Base-by-base conservation (phyloP, 495 filamentous ascomycete species). In the Talaromyces liani region DNA sequence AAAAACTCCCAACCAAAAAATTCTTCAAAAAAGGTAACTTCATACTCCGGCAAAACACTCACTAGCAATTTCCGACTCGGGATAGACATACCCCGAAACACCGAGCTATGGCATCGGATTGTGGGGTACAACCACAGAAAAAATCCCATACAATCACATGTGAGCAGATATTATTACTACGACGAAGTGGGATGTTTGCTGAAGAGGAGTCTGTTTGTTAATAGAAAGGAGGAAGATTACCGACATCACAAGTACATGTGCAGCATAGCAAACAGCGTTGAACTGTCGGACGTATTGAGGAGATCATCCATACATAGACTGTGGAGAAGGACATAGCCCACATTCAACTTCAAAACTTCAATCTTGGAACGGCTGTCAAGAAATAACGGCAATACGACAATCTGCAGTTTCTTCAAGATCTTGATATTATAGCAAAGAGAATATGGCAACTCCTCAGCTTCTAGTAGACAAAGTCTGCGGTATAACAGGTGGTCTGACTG, bases 401-500 rank as follows among this genome's bases (percentile, higher is more conserved):
- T 49, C 8, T 9, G 9, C 45, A 20, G 2, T 9, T 6, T 6
- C n/a, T 18, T 6, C 16, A 2, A 49, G 1, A 54, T 12, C 16
- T 3, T n/a, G 12, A 41, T 41, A 41, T 41, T n/a, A n/a, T n/a
- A n/a, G n/a, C n/a, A n/a, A n/a, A 41, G 36, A 41, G n/a, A 64
- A 49, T 65, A 77, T 78, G 76, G 60, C 70, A 69, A 64, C 70
- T 16, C 73, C 73, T 5, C 79, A 82, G 69, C 78, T 90, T 65
- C 81, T 93, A 47, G 73, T 76, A 62, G 82, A 81, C 73, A 91
- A 91, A 69, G 85, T 86, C 3, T 87, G 87, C 71, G 87, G 89
- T 70, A 87, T 92, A 65, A 91, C 89, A 4, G 89, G 89, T 65
- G 88, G 87, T 49, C 83, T 88, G 1, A 90, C 89, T 1, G 89